Percentiles rank a stretch among this genome's conserved stretches.
phyloP scores from a whole-genome alignment of 768 basidiomycete species.

The Melanogaster broomeanus region DNA sequence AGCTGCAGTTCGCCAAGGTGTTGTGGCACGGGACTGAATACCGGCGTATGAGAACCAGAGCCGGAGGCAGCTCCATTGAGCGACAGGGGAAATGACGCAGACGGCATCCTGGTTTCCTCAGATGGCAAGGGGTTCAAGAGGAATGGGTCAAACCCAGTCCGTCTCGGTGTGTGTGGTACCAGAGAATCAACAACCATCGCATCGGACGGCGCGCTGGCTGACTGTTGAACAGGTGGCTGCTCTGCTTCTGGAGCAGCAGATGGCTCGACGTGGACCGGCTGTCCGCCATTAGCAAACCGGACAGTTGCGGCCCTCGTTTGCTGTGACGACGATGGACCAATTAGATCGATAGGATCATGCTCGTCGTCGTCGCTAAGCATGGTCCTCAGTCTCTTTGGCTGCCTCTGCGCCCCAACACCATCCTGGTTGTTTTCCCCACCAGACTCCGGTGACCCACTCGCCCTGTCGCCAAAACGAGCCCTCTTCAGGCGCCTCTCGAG shows the following conservation, averaged over 20 bases:
- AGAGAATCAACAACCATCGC: constrained; percentile 42
- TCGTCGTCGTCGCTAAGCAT: constrained; percentile 45
- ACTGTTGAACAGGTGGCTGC: too few species aligned
- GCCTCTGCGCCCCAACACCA: constrained; percentile 35
- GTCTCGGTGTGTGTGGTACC: constrained; percentile 30
- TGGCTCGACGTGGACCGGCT: constrained; percentile 13
- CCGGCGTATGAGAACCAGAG: neutral
- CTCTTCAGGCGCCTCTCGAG: constrained; percentile 78
- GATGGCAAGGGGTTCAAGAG: constrained; percentile 55
- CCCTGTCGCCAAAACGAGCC: constrained; percentile 59
- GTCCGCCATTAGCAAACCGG: constrained; percentile 48
- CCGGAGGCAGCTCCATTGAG: constrained; percentile 22
- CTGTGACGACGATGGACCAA: constrained; percentile 25
- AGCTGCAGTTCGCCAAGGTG: constrained; percentile 12
- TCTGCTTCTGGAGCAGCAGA: constrained; percentile 12
- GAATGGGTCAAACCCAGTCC: constrained; percentile 49
- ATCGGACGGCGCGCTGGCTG: constrained; percentile 5
- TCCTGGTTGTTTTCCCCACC: constrained; percentile 49
- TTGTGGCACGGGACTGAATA: constrained; percentile 7
- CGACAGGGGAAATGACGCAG: constrained; percentile 23
- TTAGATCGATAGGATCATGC: constrained; percentile 50
- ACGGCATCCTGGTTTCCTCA: constrained; percentile 25
- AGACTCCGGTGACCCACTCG: constrained; percentile 46
- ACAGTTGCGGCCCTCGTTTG: constrained; percentile 42
- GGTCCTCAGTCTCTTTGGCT: constrained; percentile 60